phyloP scores from a whole-genome alignment of 192 early-diverging fungal genomes.

The Coemansia sp. region DNA sequence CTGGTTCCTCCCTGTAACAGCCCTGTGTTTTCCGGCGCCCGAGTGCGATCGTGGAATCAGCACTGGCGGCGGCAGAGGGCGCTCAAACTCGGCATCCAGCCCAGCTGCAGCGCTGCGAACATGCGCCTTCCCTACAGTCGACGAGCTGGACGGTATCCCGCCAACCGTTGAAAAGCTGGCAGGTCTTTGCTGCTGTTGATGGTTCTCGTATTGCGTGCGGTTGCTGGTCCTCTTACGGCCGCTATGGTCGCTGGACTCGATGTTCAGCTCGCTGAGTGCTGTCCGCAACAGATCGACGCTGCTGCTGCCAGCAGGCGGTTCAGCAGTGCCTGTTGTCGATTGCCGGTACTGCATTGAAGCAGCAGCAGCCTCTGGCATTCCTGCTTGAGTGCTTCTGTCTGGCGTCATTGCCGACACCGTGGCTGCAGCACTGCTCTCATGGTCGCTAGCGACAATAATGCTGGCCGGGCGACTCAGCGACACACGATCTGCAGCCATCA shows the following conservation, averaged over 20 bases:
- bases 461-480: conserved; percentile 16
- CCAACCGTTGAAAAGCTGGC: neutral
- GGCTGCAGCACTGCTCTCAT: neutral
- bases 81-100: conserved; percentile 22
- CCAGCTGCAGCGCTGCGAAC: conserved; percentile 29
- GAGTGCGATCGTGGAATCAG: conserved; percentile 12
- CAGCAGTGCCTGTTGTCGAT: neutral
- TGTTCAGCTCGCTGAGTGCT: conserved; percentile 26
- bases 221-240: neutral
- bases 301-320: conserved; percentile 3
- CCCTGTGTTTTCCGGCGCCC: neutral
- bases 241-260: conserved; percentile 10
- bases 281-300: conserved; percentile 18
- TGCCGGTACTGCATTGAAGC: neutral
- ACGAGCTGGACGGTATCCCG: neutral
- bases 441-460: neutral
- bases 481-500: conserved; percentile 15
- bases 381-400: neutral
- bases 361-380: neutral
- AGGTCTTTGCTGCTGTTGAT: neutral
- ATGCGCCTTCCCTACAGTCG: conserved; percentile 6
- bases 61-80: conserved; percentile 28
- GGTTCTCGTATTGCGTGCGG: neutral
- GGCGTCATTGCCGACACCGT: neutral
- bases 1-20: neutral